A percentile compares a stretch with the other conserved stretches of the same genome.
phyloP scores from a whole-genome alignment of 805 yeast genomes.

The Citeromyces nyonsensis region DNA sequence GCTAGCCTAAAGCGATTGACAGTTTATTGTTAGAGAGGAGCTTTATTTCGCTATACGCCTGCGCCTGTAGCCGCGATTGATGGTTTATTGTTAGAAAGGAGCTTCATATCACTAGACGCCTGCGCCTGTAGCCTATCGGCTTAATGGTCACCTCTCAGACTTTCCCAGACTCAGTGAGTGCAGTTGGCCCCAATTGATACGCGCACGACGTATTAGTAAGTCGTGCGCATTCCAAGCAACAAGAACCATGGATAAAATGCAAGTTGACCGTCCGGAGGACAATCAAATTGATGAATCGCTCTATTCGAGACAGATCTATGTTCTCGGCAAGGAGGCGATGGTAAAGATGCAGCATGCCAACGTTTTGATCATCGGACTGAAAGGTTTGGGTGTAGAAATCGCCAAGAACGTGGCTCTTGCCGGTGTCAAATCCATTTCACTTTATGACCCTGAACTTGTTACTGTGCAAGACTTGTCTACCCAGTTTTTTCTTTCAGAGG shows the following conservation, averaged over 20 bases:
- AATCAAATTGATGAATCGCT: constrained; percentile 77
- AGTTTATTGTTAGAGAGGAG: too few species aligned
- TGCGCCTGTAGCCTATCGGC: too few species aligned
- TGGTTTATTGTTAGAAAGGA: too few species aligned
- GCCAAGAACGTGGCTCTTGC: constrained; percentile 95
- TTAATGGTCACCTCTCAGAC: too few species aligned
- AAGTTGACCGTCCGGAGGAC: constrained; percentile 21
- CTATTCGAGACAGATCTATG: constrained; percentile 94
- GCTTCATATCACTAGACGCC: too few species aligned
- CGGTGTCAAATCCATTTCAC: constrained; percentile 82
- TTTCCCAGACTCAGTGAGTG: too few species aligned
- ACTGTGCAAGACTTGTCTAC: constrained; percentile 63
- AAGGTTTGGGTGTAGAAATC: constrained; percentile 89
- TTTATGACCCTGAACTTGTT: constrained; percentile 70
- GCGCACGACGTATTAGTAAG: constrained; percentile 10
- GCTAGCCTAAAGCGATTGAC: too few species aligned
- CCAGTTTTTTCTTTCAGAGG: constrained; percentile 66
- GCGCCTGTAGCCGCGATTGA: too few species aligned
- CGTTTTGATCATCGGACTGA: constrained; percentile 80
- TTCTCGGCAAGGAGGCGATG: constrained; percentile 97
- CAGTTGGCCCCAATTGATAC: too few species aligned
- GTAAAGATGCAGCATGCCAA: constrained; percentile 87
- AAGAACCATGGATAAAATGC: constrained; percentile 15
- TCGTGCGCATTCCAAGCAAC: too few species aligned
- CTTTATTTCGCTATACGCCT: too few species aligned